Evolutionary conservation across 2,329 filamentous ascomycete species (phyloP), one percentile per base, ranked within the genome.

Genomic region (Aureobasidium mangrovei): DNA sequence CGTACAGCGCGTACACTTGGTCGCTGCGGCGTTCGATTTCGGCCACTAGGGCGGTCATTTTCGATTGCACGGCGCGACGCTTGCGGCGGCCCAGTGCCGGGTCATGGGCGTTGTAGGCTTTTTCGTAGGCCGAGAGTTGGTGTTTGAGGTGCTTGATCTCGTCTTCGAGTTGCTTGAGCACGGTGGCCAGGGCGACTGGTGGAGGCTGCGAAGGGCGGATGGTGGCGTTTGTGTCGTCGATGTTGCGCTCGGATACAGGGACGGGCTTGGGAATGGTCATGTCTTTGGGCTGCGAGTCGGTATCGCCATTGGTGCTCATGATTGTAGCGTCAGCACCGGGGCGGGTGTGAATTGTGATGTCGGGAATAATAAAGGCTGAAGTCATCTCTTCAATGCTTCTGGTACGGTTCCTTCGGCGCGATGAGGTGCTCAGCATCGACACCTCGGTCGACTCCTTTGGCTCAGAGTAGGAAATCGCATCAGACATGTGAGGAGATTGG

Each of bases 1-100:
- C 89, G 62, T 91, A 88, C 10, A 95, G 74, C 40, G 81, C 79
- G 70, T 95, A 94, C 40, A 95, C 83, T 67, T 91, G 86, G 58
- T 87, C 84, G 28, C 83, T 82, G 69, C 91, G 89, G 63, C 79
- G 77, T 63, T 90, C 85, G 27, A 89, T 79, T 51, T 79, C 77
- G 57, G 77, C 76, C 40, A 85, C 72, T 24, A 89, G 64, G 26
- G 72, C 73, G 57, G 82, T 76, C 35, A 91, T 84, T 54, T 78
- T 78, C 29, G 73, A 74, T 29, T 80, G 77, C 53, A 90, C 68
- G 3, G 72, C 70, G 57, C 82, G 78, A 57, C 87, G 80, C 61
- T 83, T 80, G 33, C 81, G 78, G 59, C 81, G 82, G 54, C 81
- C 82, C 26, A 86, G 66, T 1, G 82, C 77, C 48, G 84, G 79